Percentiles rank a stretch among this genome's conserved stretches.
phyloP scores from a whole-genome alignment of 345 rosid genomes.

The Conringia planisiliqua region DNA sequence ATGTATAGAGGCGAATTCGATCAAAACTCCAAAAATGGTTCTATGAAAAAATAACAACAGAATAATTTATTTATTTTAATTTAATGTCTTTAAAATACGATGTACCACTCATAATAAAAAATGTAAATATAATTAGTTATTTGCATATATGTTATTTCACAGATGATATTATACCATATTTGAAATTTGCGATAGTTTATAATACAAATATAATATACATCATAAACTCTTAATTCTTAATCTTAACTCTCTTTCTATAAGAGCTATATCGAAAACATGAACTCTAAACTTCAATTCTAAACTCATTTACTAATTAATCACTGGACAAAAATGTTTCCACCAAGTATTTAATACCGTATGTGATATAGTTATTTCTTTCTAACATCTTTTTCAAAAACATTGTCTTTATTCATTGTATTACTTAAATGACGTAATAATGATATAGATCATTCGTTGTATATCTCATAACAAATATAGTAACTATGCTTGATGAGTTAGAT shows the following conservation, averaged over 20 bases:
- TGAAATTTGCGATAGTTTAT: not conserved
- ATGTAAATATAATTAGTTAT: not conserved
- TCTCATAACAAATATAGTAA: slow-evolving; percentile 10
- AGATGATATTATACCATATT: not conserved
- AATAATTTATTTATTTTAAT: not conserved
- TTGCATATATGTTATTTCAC: not conserved
- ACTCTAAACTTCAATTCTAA: not conserved
- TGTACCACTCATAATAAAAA: not conserved
- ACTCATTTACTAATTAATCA: not conserved
- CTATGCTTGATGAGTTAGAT: slow-evolving; percentile 17
- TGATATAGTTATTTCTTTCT: not conserved
- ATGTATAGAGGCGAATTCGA: not conserved
- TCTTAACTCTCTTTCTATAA: not conserved
- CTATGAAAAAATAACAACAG: not conserved
- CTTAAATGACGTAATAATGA: slow-evolving; percentile 7
- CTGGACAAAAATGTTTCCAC: not conserved
- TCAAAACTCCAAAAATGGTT: not conserved
- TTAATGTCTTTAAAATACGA: not conserved
- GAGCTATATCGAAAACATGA: not conserved
- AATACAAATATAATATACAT: not conserved
- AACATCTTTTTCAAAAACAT: not conserved
- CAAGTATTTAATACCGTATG: not conserved
- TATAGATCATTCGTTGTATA: slow-evolving; percentile 11
- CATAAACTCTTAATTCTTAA: not conserved
- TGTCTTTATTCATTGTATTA: slow-evolving; percentile 21